These are phyloP conservation scores for Exserohilum turcica DNA, from an alignment of 2,329 filamentous ascomycete genomes.

Conservation along the genomic window DNA sequence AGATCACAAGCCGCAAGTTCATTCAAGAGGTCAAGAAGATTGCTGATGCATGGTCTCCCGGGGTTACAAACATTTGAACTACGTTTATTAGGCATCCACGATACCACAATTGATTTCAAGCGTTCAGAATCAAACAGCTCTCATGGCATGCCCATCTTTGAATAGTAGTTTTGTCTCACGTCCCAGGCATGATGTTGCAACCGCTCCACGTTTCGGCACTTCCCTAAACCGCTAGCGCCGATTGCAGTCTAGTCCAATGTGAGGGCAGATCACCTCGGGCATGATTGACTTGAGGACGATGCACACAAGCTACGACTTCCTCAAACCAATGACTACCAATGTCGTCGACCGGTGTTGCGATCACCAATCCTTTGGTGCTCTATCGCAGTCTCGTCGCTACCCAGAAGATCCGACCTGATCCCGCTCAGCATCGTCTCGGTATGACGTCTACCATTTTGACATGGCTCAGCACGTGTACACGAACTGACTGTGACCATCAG, in stretches of 20 bases:
- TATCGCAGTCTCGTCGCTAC: conserved; percentile 74
- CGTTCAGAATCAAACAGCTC: conserved; percentile 21
- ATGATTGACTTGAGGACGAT: conserved; percentile 13
- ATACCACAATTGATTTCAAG: conserved; percentile 36
- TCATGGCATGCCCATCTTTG: background rate
- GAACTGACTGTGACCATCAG: conserved; percentile 41
- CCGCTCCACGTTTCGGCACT: background rate
- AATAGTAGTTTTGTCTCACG: background rate
- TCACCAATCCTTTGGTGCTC: conserved; percentile 73
- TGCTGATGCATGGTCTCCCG: conserved; percentile 82
- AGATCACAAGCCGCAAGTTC: conserved; percentile 83
- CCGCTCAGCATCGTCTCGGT: conserved; percentile 69
- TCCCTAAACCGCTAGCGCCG: conserved; percentile 27
- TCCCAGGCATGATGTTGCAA: conserved; percentile 1
- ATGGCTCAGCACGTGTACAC: conserved; percentile 4
- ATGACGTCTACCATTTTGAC: conserved; percentile 43
- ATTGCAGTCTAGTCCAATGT: conserved; percentile 31
- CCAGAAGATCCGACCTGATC: conserved; percentile 70
- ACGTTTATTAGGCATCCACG: conserved; percentile 9
- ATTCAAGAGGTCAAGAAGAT: conserved; percentile 82
- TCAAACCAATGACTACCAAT: conserved; percentile 40
- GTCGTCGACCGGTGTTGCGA: conserved; percentile 49
- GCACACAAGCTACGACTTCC: conserved; percentile 8
- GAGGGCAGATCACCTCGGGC: conserved; percentile 29
- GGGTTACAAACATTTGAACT: conserved; percentile 64